These are phyloP conservation scores for Tricholoma sp. DNA, from an alignment of 768 basidiomycete species.

Conservation along the genomic window DNA sequence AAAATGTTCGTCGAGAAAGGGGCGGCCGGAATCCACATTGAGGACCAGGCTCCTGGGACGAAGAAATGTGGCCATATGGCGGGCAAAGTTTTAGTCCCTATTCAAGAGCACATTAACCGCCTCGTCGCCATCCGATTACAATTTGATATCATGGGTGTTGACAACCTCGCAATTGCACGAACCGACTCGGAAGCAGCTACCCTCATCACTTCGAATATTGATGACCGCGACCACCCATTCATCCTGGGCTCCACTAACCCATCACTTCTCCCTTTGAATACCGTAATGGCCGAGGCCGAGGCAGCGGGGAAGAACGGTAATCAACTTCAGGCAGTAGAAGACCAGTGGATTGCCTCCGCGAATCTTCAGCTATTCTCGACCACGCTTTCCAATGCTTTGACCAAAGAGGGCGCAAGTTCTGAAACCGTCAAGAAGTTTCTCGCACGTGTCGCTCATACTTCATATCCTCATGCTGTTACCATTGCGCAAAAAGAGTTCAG, in stretches of 20 bases:
- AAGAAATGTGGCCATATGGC: constrained; percentile 97
- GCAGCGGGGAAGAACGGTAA: constrained; percentile 71
- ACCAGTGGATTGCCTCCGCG: constrained; percentile 78
- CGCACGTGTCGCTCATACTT: constrained; percentile 56
- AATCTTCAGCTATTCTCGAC: constrained; percentile 76
- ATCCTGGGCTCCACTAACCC: constrained; percentile 90
- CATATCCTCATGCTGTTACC: constrained; percentile 61
- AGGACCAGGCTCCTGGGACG: constrained; percentile 96
- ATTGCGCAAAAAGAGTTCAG: constrained; percentile 82
- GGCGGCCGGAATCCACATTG: constrained; percentile 95
- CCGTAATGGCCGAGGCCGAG: constrained; percentile 82
- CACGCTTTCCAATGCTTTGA: constrained; percentile 62
- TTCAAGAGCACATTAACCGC: constrained; percentile 96
- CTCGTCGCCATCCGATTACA: constrained; percentile 96
- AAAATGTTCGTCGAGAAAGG: constrained; percentile 99
- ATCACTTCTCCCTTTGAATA: constrained; percentile 61
- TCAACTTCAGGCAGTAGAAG: constrained; percentile 83
- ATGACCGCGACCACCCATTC: constrained; percentile 96
- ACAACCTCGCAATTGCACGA: constrained; percentile 88
- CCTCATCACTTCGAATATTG: constrained; percentile 93
- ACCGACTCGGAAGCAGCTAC: constrained; percentile 99
- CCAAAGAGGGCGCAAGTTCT: constrained; percentile 48
- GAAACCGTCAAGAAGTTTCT: constrained; percentile 56
- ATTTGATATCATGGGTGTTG: constrained; percentile 97
- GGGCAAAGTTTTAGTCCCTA: constrained; percentile 94